These are phyloP conservation scores for Fabrea salina DNA, from an alignment of 169 alveolate species.

Conservation along the genomic window DNA sequence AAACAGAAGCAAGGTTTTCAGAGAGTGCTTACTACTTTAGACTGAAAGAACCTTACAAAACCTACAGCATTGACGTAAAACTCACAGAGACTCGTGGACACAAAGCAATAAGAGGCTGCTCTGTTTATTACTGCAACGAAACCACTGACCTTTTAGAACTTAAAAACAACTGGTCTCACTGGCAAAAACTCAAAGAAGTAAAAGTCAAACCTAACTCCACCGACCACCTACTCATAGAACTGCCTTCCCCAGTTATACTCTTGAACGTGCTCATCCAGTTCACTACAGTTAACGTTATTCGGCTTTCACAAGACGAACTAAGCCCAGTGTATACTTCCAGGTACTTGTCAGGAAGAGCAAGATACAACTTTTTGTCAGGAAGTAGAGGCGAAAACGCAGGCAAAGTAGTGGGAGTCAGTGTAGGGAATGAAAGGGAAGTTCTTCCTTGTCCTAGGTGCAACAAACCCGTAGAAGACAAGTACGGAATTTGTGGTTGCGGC, in stretches of 20 bases:
- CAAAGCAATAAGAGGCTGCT: slow-evolving; percentile 29
- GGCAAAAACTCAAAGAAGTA: slow-evolving; percentile 40
- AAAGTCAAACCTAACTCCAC: slow-evolving; percentile 26
- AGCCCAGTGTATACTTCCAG: neutral
- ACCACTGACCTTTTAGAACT: slow-evolving; percentile 40
- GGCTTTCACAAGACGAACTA: slow-evolving; percentile 22
- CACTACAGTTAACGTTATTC: slow-evolving; percentile 16
- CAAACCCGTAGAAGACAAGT: slow-evolving; percentile 43
- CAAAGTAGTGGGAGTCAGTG: slow-evolving; percentile 5
- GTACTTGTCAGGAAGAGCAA: neutral
- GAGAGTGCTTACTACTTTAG: slow-evolving; percentile 35
- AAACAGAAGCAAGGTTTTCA: slow-evolving; percentile 42
- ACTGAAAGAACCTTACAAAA: slow-evolving; percentile 37
- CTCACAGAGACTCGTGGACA: slow-evolving; percentile 39
- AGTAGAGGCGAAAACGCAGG: slow-evolving; percentile 19
- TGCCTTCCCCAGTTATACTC: slow-evolving; percentile 40
- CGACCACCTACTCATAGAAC: slow-evolving; percentile 9
- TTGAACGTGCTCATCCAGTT: slow-evolving; percentile 35
- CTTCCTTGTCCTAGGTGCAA: slow-evolving; percentile 57
- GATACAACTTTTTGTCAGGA: neutral
- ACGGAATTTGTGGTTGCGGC: slow-evolving; percentile 55
- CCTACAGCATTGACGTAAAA: slow-evolving; percentile 8
- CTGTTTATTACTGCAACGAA: slow-evolving; percentile 37
- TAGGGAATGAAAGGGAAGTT: slow-evolving; percentile 33
- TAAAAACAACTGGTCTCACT: slow-evolving; percentile 39